A percentile compares a stretch with the other conserved stretches of the same genome.
phyloP scores from a whole-genome alignment of 2,329 filamentous ascomycete genomes.

The Aspergillus viridinutans region DNA sequence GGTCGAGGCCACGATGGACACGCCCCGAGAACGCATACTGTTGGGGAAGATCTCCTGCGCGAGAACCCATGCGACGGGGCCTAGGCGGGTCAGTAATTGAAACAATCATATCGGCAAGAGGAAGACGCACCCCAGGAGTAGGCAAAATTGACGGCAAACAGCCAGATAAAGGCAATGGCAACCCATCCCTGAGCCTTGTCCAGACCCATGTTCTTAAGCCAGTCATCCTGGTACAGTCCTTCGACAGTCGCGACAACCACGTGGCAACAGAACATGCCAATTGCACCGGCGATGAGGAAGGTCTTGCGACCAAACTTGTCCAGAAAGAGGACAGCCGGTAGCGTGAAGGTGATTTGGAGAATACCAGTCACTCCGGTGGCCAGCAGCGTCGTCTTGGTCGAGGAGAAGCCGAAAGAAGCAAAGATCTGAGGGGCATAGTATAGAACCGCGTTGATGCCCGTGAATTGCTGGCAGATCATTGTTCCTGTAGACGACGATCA shows the following conservation, averaged over 20 bases:
- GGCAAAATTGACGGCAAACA: slow-evolving; percentile 50
- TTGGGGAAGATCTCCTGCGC: slow-evolving; percentile 36
- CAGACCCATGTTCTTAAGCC: slow-evolving; percentile 37
- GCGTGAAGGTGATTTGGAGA: slow-evolving; percentile 33
- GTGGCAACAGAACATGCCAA: slow-evolving; percentile 68
- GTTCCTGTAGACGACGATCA: slow-evolving; percentile 9
- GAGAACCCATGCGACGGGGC: slow-evolving; percentile 50
- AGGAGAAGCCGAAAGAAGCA: slow-evolving; percentile 21
- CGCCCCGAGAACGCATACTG: slow-evolving; percentile 25
- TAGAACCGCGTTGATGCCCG: slow-evolving; percentile 44
- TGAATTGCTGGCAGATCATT: slow-evolving; percentile 47
- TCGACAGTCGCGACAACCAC: slow-evolving; percentile 59
- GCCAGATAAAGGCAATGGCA: slow-evolving; percentile 56
- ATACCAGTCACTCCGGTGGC: slow-evolving; percentile 26
- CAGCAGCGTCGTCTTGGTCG: slow-evolving; percentile 21
- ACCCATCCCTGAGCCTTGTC: slow-evolving; percentile 64
- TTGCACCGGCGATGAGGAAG: slow-evolving; percentile 46
- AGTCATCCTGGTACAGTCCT: slow-evolving; percentile 51
- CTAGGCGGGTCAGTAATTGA: slow-evolving; percentile 3
- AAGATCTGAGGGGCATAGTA: slow-evolving; percentile 36
- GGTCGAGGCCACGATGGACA: slow-evolving; percentile 23
- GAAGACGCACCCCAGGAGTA: slow-evolving; percentile 31
- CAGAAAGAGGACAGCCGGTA: slow-evolving; percentile 35
- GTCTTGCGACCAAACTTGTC: slow-evolving; percentile 37
- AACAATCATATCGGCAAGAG: neutral